Evolutionary conservation across 257 asterid genomes (phyloP).

Genomic region (Lycium barbarum): DNA sequence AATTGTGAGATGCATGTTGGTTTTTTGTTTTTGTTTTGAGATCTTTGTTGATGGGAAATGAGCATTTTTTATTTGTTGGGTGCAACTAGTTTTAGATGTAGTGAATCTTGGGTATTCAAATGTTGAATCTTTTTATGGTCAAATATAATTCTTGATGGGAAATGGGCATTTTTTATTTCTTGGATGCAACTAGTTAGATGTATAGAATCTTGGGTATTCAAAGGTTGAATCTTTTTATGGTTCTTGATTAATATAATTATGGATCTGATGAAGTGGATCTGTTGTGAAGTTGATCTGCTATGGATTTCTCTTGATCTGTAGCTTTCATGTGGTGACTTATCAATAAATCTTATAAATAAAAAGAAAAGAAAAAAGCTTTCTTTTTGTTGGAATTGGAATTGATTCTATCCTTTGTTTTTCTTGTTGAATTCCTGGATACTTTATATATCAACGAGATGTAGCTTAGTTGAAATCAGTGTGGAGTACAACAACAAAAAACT

Average conservation of each 20-base stretch:
- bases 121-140: too few relatives aligned
- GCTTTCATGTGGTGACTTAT: background rate
- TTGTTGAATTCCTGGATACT: background rate
- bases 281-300: slow-evolving; percentile 4
- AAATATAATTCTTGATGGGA: background rate
- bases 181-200: background rate
- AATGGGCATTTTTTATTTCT: background rate
- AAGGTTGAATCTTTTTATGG: too few relatives aligned
- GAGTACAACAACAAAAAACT: background rate
- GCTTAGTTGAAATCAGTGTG: background rate
- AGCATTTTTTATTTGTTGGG: background rate
- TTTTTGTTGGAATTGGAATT: background rate
- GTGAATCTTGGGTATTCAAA: background rate
- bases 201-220: background rate
- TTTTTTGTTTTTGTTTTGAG: background rate
- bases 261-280: slow-evolving; percentile 28
- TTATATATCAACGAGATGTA: background rate
- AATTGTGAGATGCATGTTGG: background rate
- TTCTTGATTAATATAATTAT: background rate
- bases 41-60: background rate
- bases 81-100: background rate
- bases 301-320: slow-evolving; percentile 8
- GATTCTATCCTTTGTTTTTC: background rate
- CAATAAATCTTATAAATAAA: background rate
- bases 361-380: background rate